Base-by-base conservation (phyloP, 352 stramenopile species). In the Phytophthora syringae region DNA sequence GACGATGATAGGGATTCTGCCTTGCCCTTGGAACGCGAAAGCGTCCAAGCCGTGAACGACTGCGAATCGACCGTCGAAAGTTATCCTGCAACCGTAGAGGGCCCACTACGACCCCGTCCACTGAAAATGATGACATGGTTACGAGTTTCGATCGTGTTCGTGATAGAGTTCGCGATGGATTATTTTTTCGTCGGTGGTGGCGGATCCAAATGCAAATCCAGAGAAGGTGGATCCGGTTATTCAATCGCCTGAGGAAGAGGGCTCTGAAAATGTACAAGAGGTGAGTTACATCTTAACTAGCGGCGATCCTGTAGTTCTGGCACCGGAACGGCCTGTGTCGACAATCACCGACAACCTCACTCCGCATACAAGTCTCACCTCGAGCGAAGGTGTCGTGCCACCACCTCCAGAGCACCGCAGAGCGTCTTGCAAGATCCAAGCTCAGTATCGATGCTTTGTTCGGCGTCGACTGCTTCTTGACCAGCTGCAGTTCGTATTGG, bases 401-500 rank as follows among this genome's bases (percentile, higher is more conserved):
- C 20, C 40, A 20, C 5, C 18, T 7, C 1, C 36, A 24, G 28
- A 56, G 15, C 24, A 52, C 18, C 21, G 54, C 28, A 42, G 50
- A 2, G 21, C 48, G n/a, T 22, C 37, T 43, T 37, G 30, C 20
- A 67, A 64, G 16, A 81, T 85, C 21, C 74, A 83, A 67, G 49
- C 43, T 3, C 77, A 81, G 37, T 85, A 83, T 51, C 74, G 71
- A 42, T 69, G 59, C 24, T 81, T 78, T 53, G 32, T 59, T 12
- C 60, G 57, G 5, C 67, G 76, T 5, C 63, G 71, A 43, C 24
- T 81, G 2, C 39, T 85, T 30, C 18, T 67, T 9, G 76, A 80
- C 18, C 74, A 85, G 44, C 58, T 85, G 11, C 68, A 53, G 7
- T 85, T 81, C 42, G 37, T 81, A n/a, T 24, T 82, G 37, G 66